A percentile compares a stretch with the other conserved stretches of the same genome.
Evolutionary conservation across 2,329 filamentous ascomycete genomes (phyloP).

Genomic region (Sporothrix variecibatus): DNA sequence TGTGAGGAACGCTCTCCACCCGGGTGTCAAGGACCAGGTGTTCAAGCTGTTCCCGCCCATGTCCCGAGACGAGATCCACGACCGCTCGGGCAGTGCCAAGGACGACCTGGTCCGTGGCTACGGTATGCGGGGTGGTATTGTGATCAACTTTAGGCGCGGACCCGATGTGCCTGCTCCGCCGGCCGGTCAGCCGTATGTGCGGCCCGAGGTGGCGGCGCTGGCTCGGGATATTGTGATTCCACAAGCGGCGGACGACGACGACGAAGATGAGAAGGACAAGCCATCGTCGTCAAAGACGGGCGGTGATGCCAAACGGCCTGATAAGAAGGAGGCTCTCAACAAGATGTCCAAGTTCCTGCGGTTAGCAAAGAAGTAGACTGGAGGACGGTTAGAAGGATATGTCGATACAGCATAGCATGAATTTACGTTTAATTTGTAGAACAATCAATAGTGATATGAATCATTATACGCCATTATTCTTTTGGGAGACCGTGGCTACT

Average conservation of each 20-base stretch:
- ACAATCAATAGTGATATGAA: background rate
- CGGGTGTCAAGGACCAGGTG: constrained; percentile 59
- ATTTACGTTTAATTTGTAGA: background rate
- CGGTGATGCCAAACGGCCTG: constrained; percentile 31
- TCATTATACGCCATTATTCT: background rate
- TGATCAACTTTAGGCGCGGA: constrained; percentile 77
- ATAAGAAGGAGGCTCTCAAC: constrained; percentile 40
- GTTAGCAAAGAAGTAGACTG: constrained; percentile 29
- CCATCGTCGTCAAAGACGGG: constrained; percentile 36
- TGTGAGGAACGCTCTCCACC: constrained; percentile 70
- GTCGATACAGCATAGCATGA: background rate
- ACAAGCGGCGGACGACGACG: constrained; percentile 49
- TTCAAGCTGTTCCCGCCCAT: constrained; percentile 73
- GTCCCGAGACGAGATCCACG: constrained; percentile 51
- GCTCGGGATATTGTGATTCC: constrained; percentile 69
- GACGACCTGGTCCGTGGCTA: constrained; percentile 71
- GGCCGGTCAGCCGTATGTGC: constrained; percentile 61
- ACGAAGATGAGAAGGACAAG: constrained; percentile 42
- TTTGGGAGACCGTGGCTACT: background rate
- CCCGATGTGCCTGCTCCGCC: constrained; percentile 56
- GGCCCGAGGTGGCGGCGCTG: constrained; percentile 56
- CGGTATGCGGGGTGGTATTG: constrained; percentile 67
- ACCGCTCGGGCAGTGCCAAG: constrained; percentile 46
- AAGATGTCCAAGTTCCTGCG: constrained; percentile 33
- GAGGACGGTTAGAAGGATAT: background rate